Percentiles rank a stretch among this genome's conserved stretches.
These are phyloP conservation scores for Claviceps quebecensis DNA, from an alignment of 2,329 filamentous ascomycete species.

Conservation along the genomic window DNA sequence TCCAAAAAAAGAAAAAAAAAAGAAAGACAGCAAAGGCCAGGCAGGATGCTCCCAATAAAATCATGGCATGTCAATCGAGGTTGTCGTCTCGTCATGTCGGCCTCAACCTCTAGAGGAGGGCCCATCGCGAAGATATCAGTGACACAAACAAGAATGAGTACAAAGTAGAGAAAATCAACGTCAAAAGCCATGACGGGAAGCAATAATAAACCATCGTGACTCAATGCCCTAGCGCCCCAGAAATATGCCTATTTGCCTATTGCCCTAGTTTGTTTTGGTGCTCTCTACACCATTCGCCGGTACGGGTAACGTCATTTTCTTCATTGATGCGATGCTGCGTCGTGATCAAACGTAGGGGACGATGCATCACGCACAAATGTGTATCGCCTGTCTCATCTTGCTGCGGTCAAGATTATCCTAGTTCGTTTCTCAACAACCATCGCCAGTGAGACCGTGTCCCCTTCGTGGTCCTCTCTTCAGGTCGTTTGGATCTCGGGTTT, in stretches of 20 bases:
- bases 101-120: constrained; percentile 4
- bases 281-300: constrained; percentile 25
- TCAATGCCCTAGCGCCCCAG: constrained; percentile 21
- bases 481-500: not conserved
- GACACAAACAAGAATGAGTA: not conserved
- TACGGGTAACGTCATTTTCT: constrained; percentile 20
- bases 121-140: constrained; percentile 11
- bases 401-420: not conserved
- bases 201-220: constrained; percentile 19
- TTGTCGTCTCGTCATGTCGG: constrained; percentile 4
- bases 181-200: constrained; percentile 3
- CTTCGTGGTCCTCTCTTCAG: not conserved
- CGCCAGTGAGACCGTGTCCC: not conserved
- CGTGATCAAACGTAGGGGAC: constrained; percentile 13
- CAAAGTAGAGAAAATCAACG: not conserved
- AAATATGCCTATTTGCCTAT: constrained; percentile 17
- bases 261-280: constrained; percentile 8
- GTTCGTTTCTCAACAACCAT: not conserved
- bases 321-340: constrained; percentile 21
- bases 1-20: not conserved
- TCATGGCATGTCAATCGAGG: not conserved
- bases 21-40: not conserved
- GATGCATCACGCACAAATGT: too few relatives aligned
- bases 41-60: not conserved
- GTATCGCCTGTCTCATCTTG: not conserved